phyloP scores from a whole-genome alignment of 345 rosid species.

The Gossypium rotundifolium region DNA sequence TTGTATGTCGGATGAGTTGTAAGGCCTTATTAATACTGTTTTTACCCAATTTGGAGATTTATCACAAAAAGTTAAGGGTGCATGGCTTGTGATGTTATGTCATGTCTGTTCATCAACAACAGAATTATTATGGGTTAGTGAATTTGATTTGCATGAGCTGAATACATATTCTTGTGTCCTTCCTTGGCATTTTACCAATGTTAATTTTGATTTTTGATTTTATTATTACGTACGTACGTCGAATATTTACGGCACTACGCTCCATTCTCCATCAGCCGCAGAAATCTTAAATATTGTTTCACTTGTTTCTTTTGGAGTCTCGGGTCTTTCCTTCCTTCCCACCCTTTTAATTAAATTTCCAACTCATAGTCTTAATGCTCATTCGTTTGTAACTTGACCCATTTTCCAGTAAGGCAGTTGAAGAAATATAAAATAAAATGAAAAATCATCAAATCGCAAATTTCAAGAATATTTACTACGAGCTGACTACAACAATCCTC shows the following conservation, averaged over 20 bases:
- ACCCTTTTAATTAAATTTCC: background rate
- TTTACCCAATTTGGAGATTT: background rate
- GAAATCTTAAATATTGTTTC: background rate
- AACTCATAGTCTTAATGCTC: background rate
- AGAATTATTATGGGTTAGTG: background rate
- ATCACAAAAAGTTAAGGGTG: background rate
- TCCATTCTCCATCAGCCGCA: background rate
- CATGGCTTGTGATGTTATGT: background rate
- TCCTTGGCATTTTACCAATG: background rate
- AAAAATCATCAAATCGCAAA: background rate
- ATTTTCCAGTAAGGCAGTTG: background rate
- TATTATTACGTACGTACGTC: no score
- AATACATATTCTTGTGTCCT: background rate
- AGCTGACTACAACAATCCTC: background rate
- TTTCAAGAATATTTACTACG: background rate
- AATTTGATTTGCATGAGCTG: background rate
- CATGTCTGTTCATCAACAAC: background rate
- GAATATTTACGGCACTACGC: no score
- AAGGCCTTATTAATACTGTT: background rate
- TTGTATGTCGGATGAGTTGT: constrained; percentile 1
- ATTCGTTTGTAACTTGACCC: background rate
- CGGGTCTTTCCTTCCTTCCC: background rate
- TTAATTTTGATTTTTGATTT: no score
- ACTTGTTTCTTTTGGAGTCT: background rate
- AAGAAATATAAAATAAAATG: background rate